Percentiles rank a stretch among this genome's conserved stretches.
phyloP scores from a whole-genome alignment of 208 protist genomes.

The Trypanosoma theileri region DNA sequence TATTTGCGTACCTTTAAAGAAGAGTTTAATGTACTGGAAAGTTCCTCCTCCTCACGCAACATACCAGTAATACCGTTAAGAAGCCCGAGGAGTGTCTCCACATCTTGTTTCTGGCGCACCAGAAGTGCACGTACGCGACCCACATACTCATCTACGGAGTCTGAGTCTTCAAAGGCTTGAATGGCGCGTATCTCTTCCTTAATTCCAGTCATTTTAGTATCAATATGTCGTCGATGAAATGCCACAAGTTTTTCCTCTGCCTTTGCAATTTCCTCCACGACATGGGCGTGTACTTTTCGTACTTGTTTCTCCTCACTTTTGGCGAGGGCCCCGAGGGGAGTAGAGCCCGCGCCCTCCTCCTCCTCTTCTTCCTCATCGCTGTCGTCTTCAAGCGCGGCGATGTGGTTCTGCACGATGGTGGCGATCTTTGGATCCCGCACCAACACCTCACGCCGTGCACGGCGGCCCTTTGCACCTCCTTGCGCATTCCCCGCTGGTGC shows the following conservation, averaged over 20 bases:
- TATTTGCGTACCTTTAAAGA: constrained; percentile 37
- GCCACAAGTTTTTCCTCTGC: constrained; percentile 94
- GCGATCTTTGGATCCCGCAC: constrained; percentile 89
- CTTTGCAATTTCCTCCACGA: constrained; percentile 91
- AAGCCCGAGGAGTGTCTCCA: constrained; percentile 73
- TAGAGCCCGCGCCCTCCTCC: constrained; percentile 27
- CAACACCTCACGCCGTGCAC: constrained; percentile 28
- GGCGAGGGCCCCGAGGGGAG: constrained; percentile 24
- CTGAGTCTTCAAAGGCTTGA: constrained; percentile 88
- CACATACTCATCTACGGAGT: constrained; percentile 91
- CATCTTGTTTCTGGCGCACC: constrained; percentile 71
- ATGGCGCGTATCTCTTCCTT: constrained; percentile 93
- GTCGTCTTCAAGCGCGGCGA: constrained; percentile 59
- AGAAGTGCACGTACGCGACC: constrained; percentile 64
- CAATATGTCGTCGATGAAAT: constrained; percentile 91
- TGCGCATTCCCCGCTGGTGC: neutral
- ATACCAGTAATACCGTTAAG: constrained; percentile 73
- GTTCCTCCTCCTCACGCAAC: constrained; percentile 87
- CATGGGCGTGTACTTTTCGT: constrained; percentile 86
- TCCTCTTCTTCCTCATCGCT: constrained; percentile 64
- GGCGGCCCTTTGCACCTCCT: constrained; percentile 24
- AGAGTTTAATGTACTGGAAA: constrained; percentile 78
- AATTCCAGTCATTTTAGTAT: constrained; percentile 93
- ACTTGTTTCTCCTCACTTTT: constrained; percentile 82
- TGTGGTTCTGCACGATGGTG: constrained; percentile 87